These are phyloP conservation scores for Diaporthe sp. DNA, from an alignment of 2,329 filamentous ascomycete genomes.

Conservation along the genomic window DNA sequence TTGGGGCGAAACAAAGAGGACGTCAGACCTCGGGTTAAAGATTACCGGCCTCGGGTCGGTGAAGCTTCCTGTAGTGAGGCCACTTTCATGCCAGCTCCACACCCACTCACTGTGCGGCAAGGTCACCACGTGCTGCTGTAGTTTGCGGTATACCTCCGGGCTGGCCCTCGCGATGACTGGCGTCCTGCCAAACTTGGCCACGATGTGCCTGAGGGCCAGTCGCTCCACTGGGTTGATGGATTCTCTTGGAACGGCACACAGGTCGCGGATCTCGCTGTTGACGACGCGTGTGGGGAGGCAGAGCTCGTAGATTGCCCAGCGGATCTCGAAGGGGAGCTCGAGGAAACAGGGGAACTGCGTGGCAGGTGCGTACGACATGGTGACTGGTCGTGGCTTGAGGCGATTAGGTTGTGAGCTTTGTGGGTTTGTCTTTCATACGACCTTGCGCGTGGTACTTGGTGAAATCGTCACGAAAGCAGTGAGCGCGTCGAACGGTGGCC, in stretches of 20 bases:
- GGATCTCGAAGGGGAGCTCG: not conserved
- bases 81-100: not conserved
- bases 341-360: not conserved
- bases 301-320: not conserved
- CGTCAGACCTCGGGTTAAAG: not conserved
- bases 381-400: not conserved
- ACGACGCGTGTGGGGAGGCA: not conserved
- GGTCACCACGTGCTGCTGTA: not conserved
- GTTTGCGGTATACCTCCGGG: not conserved
- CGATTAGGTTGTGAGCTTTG: not conserved
- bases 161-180: not conserved
- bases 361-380: not conserved
- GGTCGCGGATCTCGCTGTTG: not conserved
- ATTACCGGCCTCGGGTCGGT: not conserved
- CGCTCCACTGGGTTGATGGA: not conserved
- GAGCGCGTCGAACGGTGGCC: too few relatives aligned
- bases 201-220: not conserved
- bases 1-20: not conserved
- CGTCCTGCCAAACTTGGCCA: not conserved
- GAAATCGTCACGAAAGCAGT: not conserved
- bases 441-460: not conserved
- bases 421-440: not conserved
- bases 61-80: fast-evolving
- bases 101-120: not conserved
- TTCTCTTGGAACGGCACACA: not conserved